Evolutionary conservation across 768 basidiomycete genomes (phyloP), one percentile per base, ranked within the genome.

Genomic region (Tricholoma bakamatsutake): DNA sequence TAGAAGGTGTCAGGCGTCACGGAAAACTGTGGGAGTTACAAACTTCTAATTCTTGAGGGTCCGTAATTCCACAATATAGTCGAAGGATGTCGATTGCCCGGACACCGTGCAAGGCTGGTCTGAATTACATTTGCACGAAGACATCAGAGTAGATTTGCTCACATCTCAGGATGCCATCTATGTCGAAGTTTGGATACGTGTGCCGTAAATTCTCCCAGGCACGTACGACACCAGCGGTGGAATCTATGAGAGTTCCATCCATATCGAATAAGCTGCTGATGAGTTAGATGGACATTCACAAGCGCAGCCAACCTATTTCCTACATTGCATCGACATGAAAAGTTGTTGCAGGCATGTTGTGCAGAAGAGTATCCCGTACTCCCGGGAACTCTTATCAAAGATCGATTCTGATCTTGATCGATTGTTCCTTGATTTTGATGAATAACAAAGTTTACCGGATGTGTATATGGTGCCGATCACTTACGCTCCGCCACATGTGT

Each of bases 211-310:
- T 71, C 52, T 85, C 74, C 93, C 93, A 95, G 34, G 91, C 90
- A 27, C 86, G 89, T 27, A 81, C 72, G 31, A 95, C 90, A 42
- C 89, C 91, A 30, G 83, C 81, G 9, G 88, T 93, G 17, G 90
- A 93, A 66, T 94, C 88, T 60, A 89, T 78, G 50, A 90, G 75
- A 33, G 88, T 93, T 54, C 88, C 88, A 66, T 90, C 88, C 88
- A 90, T 90, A 67, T 90, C 88, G 64, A 89, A 89, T 12, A 90
- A 73, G 56, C 88, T 89, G 56, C 13, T 8, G 11, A 28, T 10
- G 42, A 18, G 50, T 54, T 30, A 54, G 40, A 21, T 11, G 33
- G 53, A 59, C 55, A 60, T 51, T 62, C 55, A 55, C 49, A 37
- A 40, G 39, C 24, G 11, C 10, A 7, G 17, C 21, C 18, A 45